These are phyloP conservation scores for Chernovozyma sophiae-reginae DNA, from an alignment of 1,139 yeast species.

Conservation along the genomic window DNA sequence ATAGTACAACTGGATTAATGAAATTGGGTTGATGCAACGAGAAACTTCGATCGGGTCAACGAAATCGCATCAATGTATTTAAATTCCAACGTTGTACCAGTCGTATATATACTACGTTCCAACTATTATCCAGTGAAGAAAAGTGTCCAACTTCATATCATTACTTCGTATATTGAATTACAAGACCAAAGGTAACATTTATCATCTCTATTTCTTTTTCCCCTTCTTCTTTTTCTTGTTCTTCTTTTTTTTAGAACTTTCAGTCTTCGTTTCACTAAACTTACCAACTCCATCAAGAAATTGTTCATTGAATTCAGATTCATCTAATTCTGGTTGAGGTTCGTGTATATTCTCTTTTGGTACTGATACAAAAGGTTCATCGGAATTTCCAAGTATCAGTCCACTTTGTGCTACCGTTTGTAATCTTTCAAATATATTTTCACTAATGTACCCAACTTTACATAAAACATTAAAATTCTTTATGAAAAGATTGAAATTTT, in stretches of 20 bases:
- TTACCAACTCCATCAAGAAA: slow-evolving; percentile 25
- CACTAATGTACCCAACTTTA: slow-evolving; percentile 29
- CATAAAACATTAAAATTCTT: slow-evolving; percentile 27
- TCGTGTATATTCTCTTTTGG: slow-evolving; percentile 1
- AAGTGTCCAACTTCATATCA: too few relatives aligned
- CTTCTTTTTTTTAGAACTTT: slow-evolving; percentile 16
- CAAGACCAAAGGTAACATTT: too few relatives aligned
- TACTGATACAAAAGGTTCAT: not conserved
- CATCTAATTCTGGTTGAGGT: slow-evolving; percentile 3
- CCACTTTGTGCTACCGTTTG: slow-evolving; percentile 22
- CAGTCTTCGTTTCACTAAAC: slow-evolving; percentile 8
- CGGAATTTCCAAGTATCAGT: slow-evolving; percentile 1
- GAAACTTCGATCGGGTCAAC: too few relatives aligned
- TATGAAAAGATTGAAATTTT: slow-evolving; percentile 24
- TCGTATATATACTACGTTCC: too few relatives aligned
- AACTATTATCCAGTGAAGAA: too few relatives aligned
- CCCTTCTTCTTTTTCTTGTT: slow-evolving; percentile 24
- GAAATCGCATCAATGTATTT: too few relatives aligned
- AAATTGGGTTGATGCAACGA: too few relatives aligned
- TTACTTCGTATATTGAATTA: too few relatives aligned
- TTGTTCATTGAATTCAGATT: slow-evolving; percentile 20
- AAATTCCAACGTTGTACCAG: too few relatives aligned
- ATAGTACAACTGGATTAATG: too few relatives aligned
- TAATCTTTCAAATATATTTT: slow-evolving; percentile 22
- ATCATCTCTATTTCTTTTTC: slow-evolving; percentile 12